These are phyloP conservation scores for Metschnikowia drakensbergensis DNA, from an alignment of 805 yeast genomes.

Conservation along the genomic window DNA sequence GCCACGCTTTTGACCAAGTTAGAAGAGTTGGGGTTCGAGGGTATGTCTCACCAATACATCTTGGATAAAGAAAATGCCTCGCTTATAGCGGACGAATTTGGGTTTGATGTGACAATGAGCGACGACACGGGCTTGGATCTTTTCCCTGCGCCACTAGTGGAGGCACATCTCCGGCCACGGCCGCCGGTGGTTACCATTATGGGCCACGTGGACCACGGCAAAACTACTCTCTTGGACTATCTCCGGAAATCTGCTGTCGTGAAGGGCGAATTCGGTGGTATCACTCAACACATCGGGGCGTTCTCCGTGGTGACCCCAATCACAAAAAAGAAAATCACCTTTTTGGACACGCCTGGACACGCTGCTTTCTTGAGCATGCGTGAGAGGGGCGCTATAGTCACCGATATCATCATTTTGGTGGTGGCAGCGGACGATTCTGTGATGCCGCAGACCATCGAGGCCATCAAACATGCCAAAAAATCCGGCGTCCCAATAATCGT, in stretches of 20 bases:
- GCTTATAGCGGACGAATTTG: conserved; percentile 84
- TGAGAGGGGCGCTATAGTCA: conserved; percentile 90
- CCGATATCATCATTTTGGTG: conserved; percentile 87
- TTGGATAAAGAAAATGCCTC: conserved; percentile 83
- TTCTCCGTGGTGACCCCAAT: conserved; percentile 79
- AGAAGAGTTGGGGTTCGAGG: conserved; percentile 68
- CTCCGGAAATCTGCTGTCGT: conserved; percentile 83
- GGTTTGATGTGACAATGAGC: conserved; percentile 57
- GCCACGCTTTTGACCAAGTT: conserved; percentile 56
- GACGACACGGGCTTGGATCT: conserved; percentile 62
- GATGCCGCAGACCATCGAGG: conserved; percentile 96
- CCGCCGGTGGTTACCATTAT: conserved; percentile 96
- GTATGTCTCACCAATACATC: conserved; percentile 68
- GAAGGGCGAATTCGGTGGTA: conserved; percentile 87
- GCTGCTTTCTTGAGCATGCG: conserved; percentile 96
- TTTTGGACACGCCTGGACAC: conserved; percentile 97
- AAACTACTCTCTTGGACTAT: conserved; percentile 87
- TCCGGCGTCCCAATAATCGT: conserved; percentile 83
- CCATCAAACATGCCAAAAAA: conserved; percentile 84
- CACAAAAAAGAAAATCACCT: conserved; percentile 74
- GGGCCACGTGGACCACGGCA: conserved; percentile 99
- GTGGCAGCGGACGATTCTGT: conserved; percentile 98
- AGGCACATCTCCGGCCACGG: conserved; percentile 52
- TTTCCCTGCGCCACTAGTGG: conserved; percentile 47
- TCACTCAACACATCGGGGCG: conserved; percentile 97